Conservation (phyloP, 805 yeast genomes). For the Teunomyces atbi region DNA sequence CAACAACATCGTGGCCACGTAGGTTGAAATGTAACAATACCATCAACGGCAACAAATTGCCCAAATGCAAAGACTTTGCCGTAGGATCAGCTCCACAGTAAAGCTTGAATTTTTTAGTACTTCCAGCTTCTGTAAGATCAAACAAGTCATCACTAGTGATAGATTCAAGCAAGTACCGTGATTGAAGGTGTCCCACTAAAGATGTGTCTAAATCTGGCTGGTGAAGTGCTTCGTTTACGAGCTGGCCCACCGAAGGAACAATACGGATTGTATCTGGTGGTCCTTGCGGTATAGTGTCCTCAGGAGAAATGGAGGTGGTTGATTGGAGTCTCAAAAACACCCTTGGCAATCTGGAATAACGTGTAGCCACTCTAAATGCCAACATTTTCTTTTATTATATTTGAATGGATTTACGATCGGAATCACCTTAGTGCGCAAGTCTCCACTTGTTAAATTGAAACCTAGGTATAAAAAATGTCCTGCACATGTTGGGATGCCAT, state of each 20-base stretch:
- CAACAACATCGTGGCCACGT: slow-evolving; percentile 81
- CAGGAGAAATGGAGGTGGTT: background rate
- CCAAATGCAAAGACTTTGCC: slow-evolving; percentile 84
- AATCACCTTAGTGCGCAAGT: background rate
- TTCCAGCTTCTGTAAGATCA: slow-evolving; percentile 25
- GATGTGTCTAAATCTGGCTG: slow-evolving; percentile 26
- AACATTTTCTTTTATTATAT: background rate
- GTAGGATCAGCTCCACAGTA: slow-evolving; percentile 98
- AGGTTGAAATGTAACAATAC: slow-evolving; percentile 77
- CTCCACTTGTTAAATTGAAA: background rate
- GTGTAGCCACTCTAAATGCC: background rate
- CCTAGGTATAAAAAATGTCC: background rate
- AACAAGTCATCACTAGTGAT: slow-evolving; percentile 38
- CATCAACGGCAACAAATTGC: slow-evolving; percentile 86
- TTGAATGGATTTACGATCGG: background rate
- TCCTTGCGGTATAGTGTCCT: background rate
- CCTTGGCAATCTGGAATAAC: background rate
- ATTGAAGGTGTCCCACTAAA: slow-evolving; percentile 35
- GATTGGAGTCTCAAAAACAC: slow-evolving; percentile 1
- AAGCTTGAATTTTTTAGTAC: slow-evolving; percentile 46
- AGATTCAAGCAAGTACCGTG: slow-evolving; percentile 37
- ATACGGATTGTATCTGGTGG: slow-evolving; percentile 36
- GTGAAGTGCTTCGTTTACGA: slow-evolving; percentile 20
- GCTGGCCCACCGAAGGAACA: slow-evolving; percentile 33
- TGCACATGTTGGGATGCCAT: background rate